These are phyloP conservation scores for Arthromyces matolae DNA, from an alignment of 768 basidiomycete species.

Conservation along the genomic window DNA sequence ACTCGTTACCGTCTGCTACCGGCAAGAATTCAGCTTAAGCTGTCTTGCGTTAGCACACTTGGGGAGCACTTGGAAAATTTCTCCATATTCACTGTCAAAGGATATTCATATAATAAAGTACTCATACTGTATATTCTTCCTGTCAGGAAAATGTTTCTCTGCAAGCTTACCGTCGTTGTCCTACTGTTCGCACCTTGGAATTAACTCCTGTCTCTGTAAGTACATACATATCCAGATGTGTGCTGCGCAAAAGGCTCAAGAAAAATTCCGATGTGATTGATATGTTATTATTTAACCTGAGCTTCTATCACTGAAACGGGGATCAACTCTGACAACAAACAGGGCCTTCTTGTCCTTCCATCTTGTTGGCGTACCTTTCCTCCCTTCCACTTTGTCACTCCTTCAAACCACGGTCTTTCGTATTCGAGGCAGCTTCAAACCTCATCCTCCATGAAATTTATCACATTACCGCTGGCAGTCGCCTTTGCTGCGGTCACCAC, in stretches of 20 bases:
- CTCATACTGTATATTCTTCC: too few relatives aligned
- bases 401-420: conserved; percentile 17
- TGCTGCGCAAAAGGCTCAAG: background rate
- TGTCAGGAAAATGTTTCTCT: too few relatives aligned
- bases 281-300: too few relatives aligned
- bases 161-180: too few relatives aligned
- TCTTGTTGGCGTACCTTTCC: conserved; percentile 15
- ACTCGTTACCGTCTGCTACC: too few relatives aligned
- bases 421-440: conserved; percentile 1
- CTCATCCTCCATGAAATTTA: conserved; percentile 38
- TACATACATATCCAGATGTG: background rate
- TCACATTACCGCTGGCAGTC: conserved; percentile 33
- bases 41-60: too few relatives aligned
- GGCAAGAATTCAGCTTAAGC: too few relatives aligned
- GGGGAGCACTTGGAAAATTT: background rate
- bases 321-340: conserved; percentile 16
- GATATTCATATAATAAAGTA: too few relatives aligned
- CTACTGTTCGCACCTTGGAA: too few relatives aligned
- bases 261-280: too few relatives aligned
- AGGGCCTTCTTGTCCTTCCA: conserved; percentile 13
- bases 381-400: conserved; percentile 15
- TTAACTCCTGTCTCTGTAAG: background rate
- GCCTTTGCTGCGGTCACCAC: conserved; percentile 32
- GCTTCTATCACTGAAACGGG: too few relatives aligned
- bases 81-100: background rate